Evolutionary conservation across 208 protist genomes (phyloP).

Genomic region (Novymonas esmeraldas): DNA sequence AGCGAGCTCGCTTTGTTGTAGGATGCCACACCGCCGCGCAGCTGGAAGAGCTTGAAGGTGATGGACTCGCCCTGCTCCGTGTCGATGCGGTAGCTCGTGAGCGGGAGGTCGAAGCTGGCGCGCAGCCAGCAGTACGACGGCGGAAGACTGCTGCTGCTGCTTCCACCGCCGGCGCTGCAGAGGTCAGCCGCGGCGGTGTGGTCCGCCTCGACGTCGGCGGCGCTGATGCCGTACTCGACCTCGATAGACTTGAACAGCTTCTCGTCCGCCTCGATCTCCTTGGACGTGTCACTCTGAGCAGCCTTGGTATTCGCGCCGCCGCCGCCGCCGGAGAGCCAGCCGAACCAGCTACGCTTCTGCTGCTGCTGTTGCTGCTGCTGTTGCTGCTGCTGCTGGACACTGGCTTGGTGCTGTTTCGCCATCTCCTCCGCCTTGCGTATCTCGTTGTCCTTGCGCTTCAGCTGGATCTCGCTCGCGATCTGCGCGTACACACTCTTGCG

Average conservation of each 20-base stretch:
- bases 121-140: constrained; percentile 75
- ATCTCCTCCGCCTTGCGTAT: constrained; percentile 50
- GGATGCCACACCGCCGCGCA: constrained; percentile 38
- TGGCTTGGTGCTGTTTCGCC: constrained; percentile 32
- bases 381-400: constrained; percentile 20
- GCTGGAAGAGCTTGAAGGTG: constrained; percentile 56
- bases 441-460: constrained; percentile 73
- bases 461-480: constrained; percentile 74
- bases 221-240: constrained; percentile 70
- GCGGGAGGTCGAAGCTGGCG: constrained; percentile 55
- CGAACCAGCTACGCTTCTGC: constrained; percentile 51
- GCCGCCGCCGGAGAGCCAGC: constrained; percentile 41
- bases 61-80: constrained; percentile 48
- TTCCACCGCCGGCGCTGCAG: constrained; percentile 5
- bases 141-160: constrained; percentile 37
- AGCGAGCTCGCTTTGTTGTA: constrained; percentile 69
- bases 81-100: constrained; percentile 53
- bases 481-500: constrained; percentile 78
- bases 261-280: constrained; percentile 54
- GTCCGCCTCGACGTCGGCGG: constrained; percentile 35
- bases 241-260: constrained; percentile 58
- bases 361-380: constrained; percentile 17
- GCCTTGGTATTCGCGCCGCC: not conserved
- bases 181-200: constrained; percentile 21
- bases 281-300: constrained; percentile 18